These are phyloP conservation scores for Trypanosoma congolense DNA, from an alignment of 208 protist species.

Conservation along the genomic window DNA sequence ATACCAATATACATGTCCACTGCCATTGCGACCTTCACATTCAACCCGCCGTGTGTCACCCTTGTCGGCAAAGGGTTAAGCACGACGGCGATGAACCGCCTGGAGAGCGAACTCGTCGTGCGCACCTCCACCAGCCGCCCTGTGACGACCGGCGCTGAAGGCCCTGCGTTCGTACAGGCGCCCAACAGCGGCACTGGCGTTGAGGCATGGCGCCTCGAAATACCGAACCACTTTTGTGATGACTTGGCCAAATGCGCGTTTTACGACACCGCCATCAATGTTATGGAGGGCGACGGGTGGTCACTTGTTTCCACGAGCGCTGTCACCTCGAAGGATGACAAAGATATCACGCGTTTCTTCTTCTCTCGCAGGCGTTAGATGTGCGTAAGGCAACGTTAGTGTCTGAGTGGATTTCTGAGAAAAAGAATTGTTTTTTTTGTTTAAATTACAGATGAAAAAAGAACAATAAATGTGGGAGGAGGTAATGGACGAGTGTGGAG, in stretches of 20 bases:
- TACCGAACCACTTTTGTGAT: slow-evolving; percentile 28
- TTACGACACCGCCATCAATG: slow-evolving; percentile 20
- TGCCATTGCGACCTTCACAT: not conserved
- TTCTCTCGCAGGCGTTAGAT: slow-evolving; percentile 13
- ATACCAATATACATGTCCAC: too few relatives aligned
- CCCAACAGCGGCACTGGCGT: not conserved
- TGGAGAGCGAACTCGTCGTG: not conserved
- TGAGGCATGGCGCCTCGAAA: slow-evolving; percentile 16
- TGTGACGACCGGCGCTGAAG: not conserved
- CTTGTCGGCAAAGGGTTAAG: not conserved
- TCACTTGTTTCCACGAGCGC: slow-evolving; percentile 19
- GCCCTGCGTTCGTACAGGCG: not conserved
- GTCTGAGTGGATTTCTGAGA: too few relatives aligned
- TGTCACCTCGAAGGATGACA: slow-evolving; percentile 17
- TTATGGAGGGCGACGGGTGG: slow-evolving; percentile 25
- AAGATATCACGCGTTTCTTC: slow-evolving; percentile 32
- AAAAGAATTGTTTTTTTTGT: not conserved
- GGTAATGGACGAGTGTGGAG: too few relatives aligned
- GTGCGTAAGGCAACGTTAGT: too few relatives aligned
- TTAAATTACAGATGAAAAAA: not conserved
- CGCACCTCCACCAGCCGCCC: not conserved
- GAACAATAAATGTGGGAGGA: not conserved
- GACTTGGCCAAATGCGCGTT: slow-evolving; percentile 23
- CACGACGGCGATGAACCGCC: not conserved
- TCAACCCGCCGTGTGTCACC: not conserved